Conservation (phyloP, 805 yeast genomes). For the Saccharomyces paradoxus region DNA sequence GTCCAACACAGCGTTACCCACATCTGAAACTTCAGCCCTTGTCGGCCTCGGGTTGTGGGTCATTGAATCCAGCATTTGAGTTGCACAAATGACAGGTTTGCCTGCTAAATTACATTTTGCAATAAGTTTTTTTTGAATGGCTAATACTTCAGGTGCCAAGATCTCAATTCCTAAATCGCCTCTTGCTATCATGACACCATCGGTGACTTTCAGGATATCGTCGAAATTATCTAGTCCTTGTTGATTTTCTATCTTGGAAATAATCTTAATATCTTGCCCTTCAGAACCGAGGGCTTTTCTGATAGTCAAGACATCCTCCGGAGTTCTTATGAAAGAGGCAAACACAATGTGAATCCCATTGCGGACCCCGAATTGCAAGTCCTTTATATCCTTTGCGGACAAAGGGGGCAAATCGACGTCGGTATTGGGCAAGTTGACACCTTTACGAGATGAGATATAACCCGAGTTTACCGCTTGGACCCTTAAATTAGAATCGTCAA, state of each 20-base stretch:
- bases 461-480: constrained; percentile 91
- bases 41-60: constrained; percentile 99
- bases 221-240: constrained; percentile 99
- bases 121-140: constrained; percentile 96
- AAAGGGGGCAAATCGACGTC: constrained; percentile 98
- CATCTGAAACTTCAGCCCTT: constrained; percentile 98
- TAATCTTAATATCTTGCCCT: constrained; percentile 92
- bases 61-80: constrained; percentile 99
- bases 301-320: constrained; percentile 79
- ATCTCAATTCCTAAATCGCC: constrained; percentile 99
- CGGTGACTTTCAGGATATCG: constrained; percentile 87
- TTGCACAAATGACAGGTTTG: constrained; percentile 98
- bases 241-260: constrained; percentile 96
- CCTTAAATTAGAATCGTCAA: constrained; percentile 71
- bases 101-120: constrained; percentile 99
- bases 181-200: constrained; percentile 99
- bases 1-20: constrained; percentile 96
- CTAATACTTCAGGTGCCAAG: constrained; percentile 97
- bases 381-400: constrained; percentile 91
- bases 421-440: constrained; percentile 97
- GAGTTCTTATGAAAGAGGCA: constrained; percentile 96
- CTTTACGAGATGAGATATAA: constrained; percentile 93
- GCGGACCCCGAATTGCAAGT: constrained; percentile 90
- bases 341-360: constrained; percentile 97
- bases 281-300: constrained; percentile 94